Conservation (phyloP, 2,329 filamentous ascomycete genomes). For the Metarhizium album region DNA sequence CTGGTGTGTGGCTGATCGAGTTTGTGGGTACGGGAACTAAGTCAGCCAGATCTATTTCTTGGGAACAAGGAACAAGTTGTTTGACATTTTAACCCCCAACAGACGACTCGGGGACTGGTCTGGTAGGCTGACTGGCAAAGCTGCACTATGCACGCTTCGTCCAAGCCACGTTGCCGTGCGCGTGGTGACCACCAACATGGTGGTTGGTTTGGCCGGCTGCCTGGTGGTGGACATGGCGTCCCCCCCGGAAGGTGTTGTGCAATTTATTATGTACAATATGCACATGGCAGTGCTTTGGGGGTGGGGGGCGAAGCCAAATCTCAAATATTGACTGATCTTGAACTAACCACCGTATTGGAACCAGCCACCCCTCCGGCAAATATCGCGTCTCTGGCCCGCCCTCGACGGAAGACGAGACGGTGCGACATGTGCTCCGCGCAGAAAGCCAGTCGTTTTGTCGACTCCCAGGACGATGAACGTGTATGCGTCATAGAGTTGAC, state of each 20-base stretch:
- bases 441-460: no score
- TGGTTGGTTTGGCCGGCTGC: not conserved
- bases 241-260: not conserved
- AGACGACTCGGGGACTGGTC: not conserved
- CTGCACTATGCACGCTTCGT: not conserved
- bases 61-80: not conserved
- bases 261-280: no score
- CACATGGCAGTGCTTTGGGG: not conserved
- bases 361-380: not conserved
- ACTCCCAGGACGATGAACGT: no score
- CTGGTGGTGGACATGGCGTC: not conserved
- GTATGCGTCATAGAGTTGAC: no score
- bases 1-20: not conserved
- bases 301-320: not conserved
- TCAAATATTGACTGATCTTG: not conserved
- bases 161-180: not conserved
- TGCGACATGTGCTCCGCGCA: no score
- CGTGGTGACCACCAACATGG: not conserved
- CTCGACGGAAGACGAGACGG: no score
- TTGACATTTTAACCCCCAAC: not conserved
- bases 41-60: not conserved
- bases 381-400: no score
- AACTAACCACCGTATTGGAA: not conserved
- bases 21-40: not conserved
- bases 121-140: not conserved